Evolutionary conservation across 139 green algal genomes (phyloP).

Genomic region (Picochlorum sp.): DNA sequence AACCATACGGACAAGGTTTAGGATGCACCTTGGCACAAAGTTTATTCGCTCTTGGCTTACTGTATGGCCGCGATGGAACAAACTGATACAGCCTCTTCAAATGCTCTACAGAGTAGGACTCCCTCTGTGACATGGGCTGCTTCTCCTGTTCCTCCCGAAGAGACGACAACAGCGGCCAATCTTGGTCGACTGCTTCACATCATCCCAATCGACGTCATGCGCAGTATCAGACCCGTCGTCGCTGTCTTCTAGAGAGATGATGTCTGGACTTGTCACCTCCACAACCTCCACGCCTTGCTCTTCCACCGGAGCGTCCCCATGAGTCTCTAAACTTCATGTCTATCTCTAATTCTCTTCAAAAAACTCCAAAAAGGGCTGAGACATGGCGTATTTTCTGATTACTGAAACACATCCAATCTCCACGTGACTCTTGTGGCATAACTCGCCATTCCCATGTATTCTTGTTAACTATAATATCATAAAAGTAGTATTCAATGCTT

Average conservation of each 20-base stretch:
- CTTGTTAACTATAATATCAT: too few species aligned
- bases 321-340: not conserved
- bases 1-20: slow-evolving; percentile 25
- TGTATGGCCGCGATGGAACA: slow-evolving; percentile 9
- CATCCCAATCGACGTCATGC: slow-evolving; percentile 1
- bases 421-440: too few species aligned
- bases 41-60: not conserved
- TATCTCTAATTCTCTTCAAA: not conserved
- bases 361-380: slow-evolving; percentile 1
- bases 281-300: not conserved
- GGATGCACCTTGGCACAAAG: slow-evolving; percentile 33
- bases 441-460: too few species aligned
- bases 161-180: slow-evolving; percentile 1
- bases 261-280: not conserved
- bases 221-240: not conserved
- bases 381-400: not conserved
- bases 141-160: slow-evolving; percentile 11
- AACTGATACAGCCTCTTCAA: slow-evolving; percentile 26
- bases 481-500: too few species aligned
- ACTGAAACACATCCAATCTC: too few species aligned
- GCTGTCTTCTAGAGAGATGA: not conserved
- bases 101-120: slow-evolving; percentile 45
- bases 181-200: not conserved
- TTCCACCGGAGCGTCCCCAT: not conserved
- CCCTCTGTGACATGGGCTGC: slow-evolving; percentile 10